These are phyloP conservation scores for Colletotrichum sansevieriae DNA, from an alignment of 2,329 filamentous ascomycete genomes.

Conservation along the genomic window DNA sequence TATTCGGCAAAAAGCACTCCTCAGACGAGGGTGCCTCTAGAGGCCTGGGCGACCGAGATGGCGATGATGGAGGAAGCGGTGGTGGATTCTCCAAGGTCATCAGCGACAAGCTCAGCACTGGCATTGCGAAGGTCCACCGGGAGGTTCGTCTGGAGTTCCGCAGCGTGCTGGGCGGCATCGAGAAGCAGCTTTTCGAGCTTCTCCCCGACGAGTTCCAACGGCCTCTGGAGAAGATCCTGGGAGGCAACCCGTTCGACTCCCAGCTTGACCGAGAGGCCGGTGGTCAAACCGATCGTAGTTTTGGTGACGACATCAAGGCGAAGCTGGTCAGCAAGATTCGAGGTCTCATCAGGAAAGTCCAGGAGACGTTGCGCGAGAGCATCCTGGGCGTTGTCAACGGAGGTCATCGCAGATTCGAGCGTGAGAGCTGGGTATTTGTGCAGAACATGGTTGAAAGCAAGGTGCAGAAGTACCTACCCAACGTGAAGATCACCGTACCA, in stretches of 20 bases:
- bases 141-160: slow-evolving; percentile 62
- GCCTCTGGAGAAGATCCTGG: slow-evolving; percentile 60
- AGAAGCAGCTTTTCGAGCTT: slow-evolving; percentile 60
- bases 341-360: slow-evolving; percentile 58
- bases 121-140: slow-evolving; percentile 58
- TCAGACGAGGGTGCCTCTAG: slow-evolving; percentile 50
- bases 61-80: slow-evolving; percentile 45
- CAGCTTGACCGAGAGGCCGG: slow-evolving; percentile 55
- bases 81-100: slow-evolving; percentile 60
- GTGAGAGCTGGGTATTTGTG: slow-evolving; percentile 60
- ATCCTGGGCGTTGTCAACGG: slow-evolving; percentile 60
- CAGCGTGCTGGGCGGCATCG: slow-evolving; percentile 57
- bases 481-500: slow-evolving; percentile 59
- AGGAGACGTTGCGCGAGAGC: slow-evolving; percentile 59
- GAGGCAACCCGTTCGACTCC: slow-evolving; percentile 60
- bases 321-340: slow-evolving; percentile 61
- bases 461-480: slow-evolving; percentile 60
- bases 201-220: slow-evolving; percentile 58
- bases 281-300: slow-evolving; percentile 51
- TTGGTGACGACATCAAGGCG: slow-evolving; percentile 58
- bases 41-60: slow-evolving; percentile 49
- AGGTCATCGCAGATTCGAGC: slow-evolving; percentile 61
- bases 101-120: slow-evolving; percentile 61
- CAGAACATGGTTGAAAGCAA: slow-evolving; percentile 60
- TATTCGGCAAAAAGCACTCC: slow-evolving; percentile 54